These are phyloP conservation scores for Aureoboletus auriporus DNA, from an alignment of 768 basidiomycete species.

Conservation along the genomic window DNA sequence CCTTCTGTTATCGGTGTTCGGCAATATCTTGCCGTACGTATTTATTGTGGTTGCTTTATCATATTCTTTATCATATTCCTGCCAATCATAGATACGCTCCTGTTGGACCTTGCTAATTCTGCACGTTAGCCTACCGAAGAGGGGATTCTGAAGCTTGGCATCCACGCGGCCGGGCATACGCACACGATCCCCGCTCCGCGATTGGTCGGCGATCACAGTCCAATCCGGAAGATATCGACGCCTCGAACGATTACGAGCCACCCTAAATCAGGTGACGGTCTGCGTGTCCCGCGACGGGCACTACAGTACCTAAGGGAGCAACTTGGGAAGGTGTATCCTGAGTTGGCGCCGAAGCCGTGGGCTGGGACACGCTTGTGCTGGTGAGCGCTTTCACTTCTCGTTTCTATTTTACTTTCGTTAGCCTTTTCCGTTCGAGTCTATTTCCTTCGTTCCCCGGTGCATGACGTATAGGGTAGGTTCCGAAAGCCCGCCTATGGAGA, in stretches of 20 bases:
- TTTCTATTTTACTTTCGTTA: background rate
- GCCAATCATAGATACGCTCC: too few relatives aligned
- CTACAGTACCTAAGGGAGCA: constrained; percentile 47
- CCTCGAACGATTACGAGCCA: constrained; percentile 73
- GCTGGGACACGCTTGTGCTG: constrained; percentile 80
- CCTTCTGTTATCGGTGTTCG: too few relatives aligned
- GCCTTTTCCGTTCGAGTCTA: background rate
- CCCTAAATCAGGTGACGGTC: constrained; percentile 45
- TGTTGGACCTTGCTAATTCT: too few relatives aligned
- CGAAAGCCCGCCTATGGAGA: too few relatives aligned
- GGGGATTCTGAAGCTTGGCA: constrained; percentile 72
- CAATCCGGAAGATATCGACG: constrained; percentile 50
- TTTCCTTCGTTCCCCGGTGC: background rate
- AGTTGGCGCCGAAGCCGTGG: constrained; percentile 71
- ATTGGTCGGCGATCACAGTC: background rate
- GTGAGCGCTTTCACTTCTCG: constrained; percentile 38
- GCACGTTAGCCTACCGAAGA: constrained; percentile 70
- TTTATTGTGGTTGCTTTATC: too few relatives aligned
- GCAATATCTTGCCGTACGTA: too few relatives aligned
- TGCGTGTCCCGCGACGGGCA: constrained; percentile 60
- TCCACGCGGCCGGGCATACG: constrained; percentile 73
- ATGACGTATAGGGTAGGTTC: background rate
- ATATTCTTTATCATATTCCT: too few relatives aligned
- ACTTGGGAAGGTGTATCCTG: constrained; percentile 66
- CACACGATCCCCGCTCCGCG: constrained; percentile 24